Conservation (phyloP, 1,139 yeast species). For the Yamadazyma buinensis region DNA sequence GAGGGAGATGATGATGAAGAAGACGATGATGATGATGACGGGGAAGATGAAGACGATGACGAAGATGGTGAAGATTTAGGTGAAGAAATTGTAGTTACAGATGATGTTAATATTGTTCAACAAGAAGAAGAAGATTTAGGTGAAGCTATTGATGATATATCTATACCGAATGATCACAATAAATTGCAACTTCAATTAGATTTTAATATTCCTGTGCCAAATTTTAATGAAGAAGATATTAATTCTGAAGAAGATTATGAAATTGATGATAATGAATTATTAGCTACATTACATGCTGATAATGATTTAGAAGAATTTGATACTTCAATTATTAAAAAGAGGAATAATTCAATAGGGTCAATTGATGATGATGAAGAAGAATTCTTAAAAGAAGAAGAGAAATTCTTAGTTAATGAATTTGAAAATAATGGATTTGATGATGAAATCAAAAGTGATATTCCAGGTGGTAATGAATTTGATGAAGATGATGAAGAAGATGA, state of each 20-base stretch:
- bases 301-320: conserved; percentile 50
- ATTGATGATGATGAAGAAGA: conserved; percentile 50
- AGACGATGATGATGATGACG: conserved; percentile 48
- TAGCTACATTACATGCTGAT: conserved; percentile 67
- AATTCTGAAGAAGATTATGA: conserved; percentile 68
- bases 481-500: conserved; percentile 18
- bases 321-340: conserved; percentile 18
- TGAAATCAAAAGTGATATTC: conserved; percentile 19
- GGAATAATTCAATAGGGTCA: conserved; percentile 43
- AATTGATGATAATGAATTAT: conserved; percentile 67
- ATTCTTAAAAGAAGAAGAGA: conserved; percentile 45
- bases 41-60: conserved; percentile 62
- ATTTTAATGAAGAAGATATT: conserved; percentile 48
- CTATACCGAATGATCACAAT: conserved; percentile 11
- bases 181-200: conserved; percentile 30
- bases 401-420: conserved; percentile 45
- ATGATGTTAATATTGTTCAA: conserved; percentile 2
- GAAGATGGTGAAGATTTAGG: conserved; percentile 28
- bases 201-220: conserved; percentile 46
- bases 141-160: conserved; percentile 45
- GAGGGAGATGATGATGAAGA: conserved; percentile 36
- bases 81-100: conserved; percentile 9
- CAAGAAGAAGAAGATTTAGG: conserved; percentile 61
- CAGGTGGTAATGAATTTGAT: conserved; percentile 21
- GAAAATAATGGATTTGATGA: conserved; percentile 49